phyloP scores from a whole-genome alignment of 2,329 filamentous ascomycete genomes.

The Sporothrix pseudoabietina region DNA sequence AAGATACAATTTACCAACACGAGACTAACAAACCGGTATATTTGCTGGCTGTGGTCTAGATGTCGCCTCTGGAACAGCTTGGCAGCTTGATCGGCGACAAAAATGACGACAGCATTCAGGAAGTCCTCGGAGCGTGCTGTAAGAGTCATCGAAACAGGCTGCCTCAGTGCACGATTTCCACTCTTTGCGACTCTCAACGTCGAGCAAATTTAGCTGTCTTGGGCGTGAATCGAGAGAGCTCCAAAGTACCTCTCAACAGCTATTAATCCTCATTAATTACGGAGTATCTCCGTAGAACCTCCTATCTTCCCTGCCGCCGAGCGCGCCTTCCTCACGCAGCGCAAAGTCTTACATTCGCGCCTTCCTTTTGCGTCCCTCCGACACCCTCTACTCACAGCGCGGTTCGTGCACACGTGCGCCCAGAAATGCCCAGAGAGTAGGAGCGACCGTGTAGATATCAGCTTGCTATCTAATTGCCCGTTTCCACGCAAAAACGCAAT shows the following conservation, averaged over 20 bases:
- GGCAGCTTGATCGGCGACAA: constrained; percentile 16
- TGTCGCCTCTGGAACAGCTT: constrained; percentile 17
- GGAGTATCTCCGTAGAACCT: not conserved
- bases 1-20: no score
- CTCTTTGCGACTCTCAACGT: not conserved
- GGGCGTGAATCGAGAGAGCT: not conserved
- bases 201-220: not conserved
- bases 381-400: constrained; percentile 24
- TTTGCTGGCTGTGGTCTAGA: not conserved
- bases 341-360: constrained; percentile 9
- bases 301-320: not conserved
- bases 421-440: not conserved
- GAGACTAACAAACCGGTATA: not conserved
- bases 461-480: not conserved
- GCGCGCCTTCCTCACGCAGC: constrained; percentile 6
- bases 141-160: constrained; percentile 13
- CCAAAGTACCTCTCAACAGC: not conserved
- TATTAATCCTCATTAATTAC: not conserved
- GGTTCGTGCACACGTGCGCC: constrained; percentile 18
- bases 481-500: not conserved
- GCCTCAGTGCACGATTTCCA: constrained; percentile 12
- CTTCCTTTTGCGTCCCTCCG: constrained; percentile 3
- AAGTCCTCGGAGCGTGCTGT: not conserved
- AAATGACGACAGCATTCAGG: not conserved
- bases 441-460: not conserved